Percentiles rank a stretch among this genome's conserved stretches.
phyloP scores from a whole-genome alignment of 1,284 basidiomycete genomes.

The Vanrija pseudolonga region DNA sequence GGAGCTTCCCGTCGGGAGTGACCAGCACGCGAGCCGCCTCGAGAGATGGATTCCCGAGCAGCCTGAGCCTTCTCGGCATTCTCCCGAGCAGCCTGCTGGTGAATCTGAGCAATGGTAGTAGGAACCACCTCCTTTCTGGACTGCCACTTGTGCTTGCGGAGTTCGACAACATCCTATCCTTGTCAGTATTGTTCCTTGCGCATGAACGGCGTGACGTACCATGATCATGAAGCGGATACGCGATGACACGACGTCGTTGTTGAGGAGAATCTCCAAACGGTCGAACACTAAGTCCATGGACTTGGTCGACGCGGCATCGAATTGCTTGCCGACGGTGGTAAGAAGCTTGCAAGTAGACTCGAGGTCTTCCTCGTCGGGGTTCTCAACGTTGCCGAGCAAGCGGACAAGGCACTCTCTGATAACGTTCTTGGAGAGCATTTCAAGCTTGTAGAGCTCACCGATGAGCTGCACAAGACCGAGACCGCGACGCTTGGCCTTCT shows the following conservation, averaged over 20 bases:
- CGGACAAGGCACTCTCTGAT: slow-evolving; percentile 97
- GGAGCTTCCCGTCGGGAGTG: slow-evolving; percentile 58
- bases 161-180: slow-evolving; percentile 76
- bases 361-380: slow-evolving; percentile 96
- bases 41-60: slow-evolving; percentile 58
- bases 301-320: slow-evolving; percentile 67
- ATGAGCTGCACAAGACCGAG: slow-evolving; percentile 97
- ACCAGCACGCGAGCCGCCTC: slow-evolving; percentile 84
- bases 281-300: slow-evolving; percentile 92
- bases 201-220: slow-evolving; percentile 54
- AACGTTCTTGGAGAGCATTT: slow-evolving; percentile 89
- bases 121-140: slow-evolving; percentile 71
- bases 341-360: slow-evolving; percentile 92
- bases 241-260: slow-evolving; percentile 69
- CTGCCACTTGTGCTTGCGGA: slow-evolving; percentile 78
- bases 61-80: slow-evolving; percentile 66
- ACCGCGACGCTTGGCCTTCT: slow-evolving; percentile 95
- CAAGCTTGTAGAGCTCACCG: slow-evolving; percentile 94
- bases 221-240: slow-evolving; percentile 94
- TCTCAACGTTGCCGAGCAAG: slow-evolving; percentile 83
- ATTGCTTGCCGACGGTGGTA: slow-evolving; percentile 75
- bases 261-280: slow-evolving; percentile 76
- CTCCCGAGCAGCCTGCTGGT: slow-evolving; percentile 72
- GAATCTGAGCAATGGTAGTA: slow-evolving; percentile 82
- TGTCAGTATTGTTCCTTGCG: slow-evolving; percentile 9